Evolutionary conservation across 2,329 filamentous ascomycete species (phyloP).

Genomic region (Colletotrichum sp.): DNA sequence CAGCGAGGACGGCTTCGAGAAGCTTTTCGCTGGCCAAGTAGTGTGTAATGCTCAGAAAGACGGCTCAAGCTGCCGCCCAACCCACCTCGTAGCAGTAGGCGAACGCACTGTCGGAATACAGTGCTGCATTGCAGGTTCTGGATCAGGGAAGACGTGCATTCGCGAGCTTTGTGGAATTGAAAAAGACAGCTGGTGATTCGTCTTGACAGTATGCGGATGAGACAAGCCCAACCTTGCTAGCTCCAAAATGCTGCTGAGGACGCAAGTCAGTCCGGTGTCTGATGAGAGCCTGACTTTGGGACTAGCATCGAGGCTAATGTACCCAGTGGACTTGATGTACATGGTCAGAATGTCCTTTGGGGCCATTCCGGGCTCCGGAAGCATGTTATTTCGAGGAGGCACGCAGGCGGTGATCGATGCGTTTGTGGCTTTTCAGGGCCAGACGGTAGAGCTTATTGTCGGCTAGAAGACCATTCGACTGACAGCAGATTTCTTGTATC

Average conservation of each 20-base stretch:
- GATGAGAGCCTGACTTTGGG: background rate
- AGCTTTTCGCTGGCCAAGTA: background rate
- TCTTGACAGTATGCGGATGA: background rate
- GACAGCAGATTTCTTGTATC: background rate
- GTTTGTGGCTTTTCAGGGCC: background rate
- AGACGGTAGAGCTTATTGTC: background rate
- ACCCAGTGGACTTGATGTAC: background rate
- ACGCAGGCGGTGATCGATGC: background rate
- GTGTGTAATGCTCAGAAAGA: background rate
- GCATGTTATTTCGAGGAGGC: background rate
- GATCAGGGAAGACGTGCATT: slow-evolving; percentile 3
- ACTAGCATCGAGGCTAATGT: slow-evolving; percentile 12
- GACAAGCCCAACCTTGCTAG: slow-evolving; percentile 17
- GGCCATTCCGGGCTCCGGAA: background rate
- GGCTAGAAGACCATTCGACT: background rate
- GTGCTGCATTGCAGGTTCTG: background rate
- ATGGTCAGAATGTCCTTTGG: background rate
- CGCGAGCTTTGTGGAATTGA: slow-evolving; percentile 2
- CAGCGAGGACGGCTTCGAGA: background rate
- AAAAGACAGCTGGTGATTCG: slow-evolving; percentile 15
- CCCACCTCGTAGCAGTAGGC: background rate
- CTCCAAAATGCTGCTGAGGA: background rate
- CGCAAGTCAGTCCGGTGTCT: background rate
- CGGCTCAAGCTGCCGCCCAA: background rate
- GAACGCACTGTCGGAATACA: background rate